Evolutionary conservation across 805 yeast species (phyloP), one percentile per base, ranked within the genome.

Genomic region (Candida railenensis): DNA sequence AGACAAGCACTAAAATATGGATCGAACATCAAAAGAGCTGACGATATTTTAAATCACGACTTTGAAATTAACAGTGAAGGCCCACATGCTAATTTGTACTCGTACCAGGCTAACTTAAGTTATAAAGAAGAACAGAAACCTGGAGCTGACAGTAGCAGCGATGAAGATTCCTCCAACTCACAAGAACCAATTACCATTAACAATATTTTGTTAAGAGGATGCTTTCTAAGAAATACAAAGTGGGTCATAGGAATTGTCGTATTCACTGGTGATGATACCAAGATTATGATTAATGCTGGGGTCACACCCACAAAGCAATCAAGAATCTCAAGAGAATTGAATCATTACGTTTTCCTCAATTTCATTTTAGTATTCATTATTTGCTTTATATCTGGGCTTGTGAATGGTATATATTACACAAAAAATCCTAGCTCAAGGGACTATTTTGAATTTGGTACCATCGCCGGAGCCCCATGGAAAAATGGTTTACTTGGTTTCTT

Each of bases 51-150:
- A 34, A 43, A 53, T 28, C 67, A 80, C 44, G 74, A 73, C 51
- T 85, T 85, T 54, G 79, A 85, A 78, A 66, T 87, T n/a, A 89
- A 87, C 53, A 79, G 87, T 69, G 94, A 87, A 66, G 92, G 90
- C 5, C 95, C 95, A 14, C 89, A 87, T 62, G 78, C 90, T 1
- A 86, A 85, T 59, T 69, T 87, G 52, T 87, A 87, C 62, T 76
- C 83, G 37, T 87, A 86, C 57, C 87, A 85, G 61, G 95, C 94
- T 52, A 84, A 82, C 54, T 57, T 85, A 22, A 51, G 45, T 16
- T 69, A 68, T 48, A 48, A 46, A 21, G 28, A n/a, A 21, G 11
- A 37, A 28, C 11, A 15, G 33, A 11, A 44, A 44, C 28, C 39
- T 20, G 22, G 19, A 4, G 5, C 28, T 7, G 11, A 4, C 16